Base-by-base conservation (phyloP, 148 eudicot species). In the Diospyros kaki region DNA sequence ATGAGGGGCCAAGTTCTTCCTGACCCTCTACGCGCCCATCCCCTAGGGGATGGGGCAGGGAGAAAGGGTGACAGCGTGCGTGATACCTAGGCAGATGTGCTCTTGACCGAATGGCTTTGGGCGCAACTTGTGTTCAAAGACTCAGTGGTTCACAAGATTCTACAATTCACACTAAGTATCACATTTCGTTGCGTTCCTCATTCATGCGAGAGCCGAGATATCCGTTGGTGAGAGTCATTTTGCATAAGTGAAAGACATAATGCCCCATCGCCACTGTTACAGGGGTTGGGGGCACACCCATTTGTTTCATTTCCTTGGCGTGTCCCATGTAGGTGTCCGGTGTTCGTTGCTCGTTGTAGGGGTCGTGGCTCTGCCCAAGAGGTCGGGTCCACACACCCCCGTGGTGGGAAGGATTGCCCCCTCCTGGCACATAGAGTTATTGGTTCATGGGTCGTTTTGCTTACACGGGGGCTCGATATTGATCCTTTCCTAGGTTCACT, bases 101-200 rank as follows among this genome's bases (percentile, higher is more conserved):
- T 62, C 62, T 71, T 45, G 50, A 46, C 74, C 60, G 2, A 39
- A 28, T 55, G 63, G 62, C 74, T 55, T 71, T 18, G 46, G 75
- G 75, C 75, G 64, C 64, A 72, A 72, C 75, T 72, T 72, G 75
- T 64, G 64, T 72, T 72, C 75, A 72, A 72, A 72, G 75, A 72
- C 75, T 72, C 75, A 54, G 79, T 83, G 86, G 83, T 83, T 83
- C 86, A 76, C 81, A 83, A 71, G 83, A 77, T 80, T 76, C 76
- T 79, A 79, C 79, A 83, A 83, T 80, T 83, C 86, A 83, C 77
- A 84, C 82, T 81, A 84, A 84, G 84, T 84, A 84, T 84, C 84
- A 81, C 84, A 84, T 84, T 84, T 84, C 76, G 83, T 83, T 83
- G 77, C 79, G 80, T 81, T 84, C 84, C 78, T 84, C 84, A 84